Percentiles rank a stretch among this genome's conserved stretches.
Conservation (phyloP, 129 eudicot species). For the Centrapalus pauciflorus region DNA sequence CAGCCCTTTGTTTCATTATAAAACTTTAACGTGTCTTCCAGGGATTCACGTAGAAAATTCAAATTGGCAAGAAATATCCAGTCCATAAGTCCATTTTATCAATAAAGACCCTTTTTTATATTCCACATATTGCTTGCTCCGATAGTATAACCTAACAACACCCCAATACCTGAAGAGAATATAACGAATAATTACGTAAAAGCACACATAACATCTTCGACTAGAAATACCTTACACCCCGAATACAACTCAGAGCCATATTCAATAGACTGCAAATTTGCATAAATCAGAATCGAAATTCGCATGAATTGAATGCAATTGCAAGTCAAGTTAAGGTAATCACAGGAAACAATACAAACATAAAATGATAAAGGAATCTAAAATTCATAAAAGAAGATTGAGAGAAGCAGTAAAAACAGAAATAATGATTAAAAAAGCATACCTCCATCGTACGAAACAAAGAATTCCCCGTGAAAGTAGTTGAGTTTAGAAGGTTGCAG, state of each 20-base stretch:
- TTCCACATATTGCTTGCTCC: conserved; percentile 2
- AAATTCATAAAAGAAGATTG: not conserved
- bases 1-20: not conserved
- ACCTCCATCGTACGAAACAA: conserved; percentile 73
- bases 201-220: not conserved
- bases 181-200: not conserved
- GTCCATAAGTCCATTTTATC: not conserved
- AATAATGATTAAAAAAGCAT: not conserved
- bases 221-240: conserved; percentile 6
- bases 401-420: not conserved
- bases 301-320: not conserved
- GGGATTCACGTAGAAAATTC: not conserved
- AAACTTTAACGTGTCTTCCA: not conserved
- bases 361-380: not conserved
- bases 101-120: not conserved
- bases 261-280: not conserved
- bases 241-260: not conserved
- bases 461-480: conserved; percentile 52
- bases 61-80: not conserved
- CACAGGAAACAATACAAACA: not conserved
- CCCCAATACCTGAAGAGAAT: not conserved
- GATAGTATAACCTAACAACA: not conserved
- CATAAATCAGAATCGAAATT: conserved; percentile 6
- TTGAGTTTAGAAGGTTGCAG: conserved; percentile 8
- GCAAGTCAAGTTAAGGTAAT: not conserved